Evolutionary conservation across 2,329 filamentous ascomycete genomes (phyloP).

Genomic region (Fusarium azukiicola): DNA sequence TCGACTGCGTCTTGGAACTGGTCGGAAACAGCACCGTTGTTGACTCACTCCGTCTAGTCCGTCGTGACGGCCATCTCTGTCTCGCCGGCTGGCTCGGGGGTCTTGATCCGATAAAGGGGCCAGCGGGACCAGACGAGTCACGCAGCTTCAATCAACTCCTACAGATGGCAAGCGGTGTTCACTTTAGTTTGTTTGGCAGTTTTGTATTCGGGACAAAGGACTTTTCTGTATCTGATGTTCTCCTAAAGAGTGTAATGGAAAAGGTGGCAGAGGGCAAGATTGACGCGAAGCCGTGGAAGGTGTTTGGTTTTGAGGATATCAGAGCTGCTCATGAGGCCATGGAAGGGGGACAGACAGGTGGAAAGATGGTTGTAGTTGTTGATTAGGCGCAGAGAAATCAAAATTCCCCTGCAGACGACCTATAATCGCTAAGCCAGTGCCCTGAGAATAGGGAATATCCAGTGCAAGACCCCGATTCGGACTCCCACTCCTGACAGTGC

Average conservation of each 20-base stretch:
- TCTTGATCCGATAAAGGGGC: slow-evolving; percentile 8
- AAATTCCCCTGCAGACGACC: no score
- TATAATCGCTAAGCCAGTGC: not conserved
- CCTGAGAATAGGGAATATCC: not conserved
- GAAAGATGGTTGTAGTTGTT: slow-evolving; percentile 14
- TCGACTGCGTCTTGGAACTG: slow-evolving; percentile 6
- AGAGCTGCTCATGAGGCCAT: slow-evolving; percentile 25
- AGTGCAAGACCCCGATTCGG: not conserved
- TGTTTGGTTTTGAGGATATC: slow-evolving; percentile 60
- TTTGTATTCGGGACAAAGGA: slow-evolving; percentile 60
- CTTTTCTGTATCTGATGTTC: slow-evolving; percentile 53
- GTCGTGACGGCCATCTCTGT: slow-evolving; percentile 8
- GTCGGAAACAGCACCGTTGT: slow-evolving; percentile 11
- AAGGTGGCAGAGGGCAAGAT: slow-evolving; percentile 61
- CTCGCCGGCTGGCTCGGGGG: slow-evolving; percentile 16
- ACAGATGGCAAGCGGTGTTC: slow-evolving; percentile 68
- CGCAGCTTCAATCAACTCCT: slow-evolving; percentile 66
- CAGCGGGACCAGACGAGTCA: slow-evolving; percentile 52
- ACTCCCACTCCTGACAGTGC: not conserved
- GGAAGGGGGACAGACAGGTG: not conserved
- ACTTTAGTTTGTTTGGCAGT: slow-evolving; percentile 69
- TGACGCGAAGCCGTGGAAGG: slow-evolving; percentile 58
- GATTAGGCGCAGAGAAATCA: not conserved
- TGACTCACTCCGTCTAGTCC: slow-evolving; percentile 1
- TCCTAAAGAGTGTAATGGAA: slow-evolving; percentile 60